Evolutionary conservation across 2,329 filamentous ascomycete genomes (phyloP).

Genomic region (Leptodontidium sp.): DNA sequence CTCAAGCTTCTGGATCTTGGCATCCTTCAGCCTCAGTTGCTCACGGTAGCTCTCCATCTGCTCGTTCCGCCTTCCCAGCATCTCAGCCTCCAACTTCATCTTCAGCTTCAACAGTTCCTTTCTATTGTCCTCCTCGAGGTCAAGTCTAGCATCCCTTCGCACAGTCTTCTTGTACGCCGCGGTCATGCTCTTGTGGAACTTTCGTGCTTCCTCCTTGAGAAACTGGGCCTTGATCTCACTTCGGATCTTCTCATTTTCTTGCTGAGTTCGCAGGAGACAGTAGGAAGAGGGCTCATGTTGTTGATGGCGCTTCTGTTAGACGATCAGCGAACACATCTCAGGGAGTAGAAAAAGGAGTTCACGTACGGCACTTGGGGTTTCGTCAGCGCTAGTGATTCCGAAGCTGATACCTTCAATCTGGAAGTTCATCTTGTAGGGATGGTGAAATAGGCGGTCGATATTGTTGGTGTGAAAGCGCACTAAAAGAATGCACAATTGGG

Average conservation of each 20-base stretch:
- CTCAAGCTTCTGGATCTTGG: neutral
- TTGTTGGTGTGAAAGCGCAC: no score
- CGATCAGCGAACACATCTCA: neutral
- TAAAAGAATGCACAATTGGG: no score
- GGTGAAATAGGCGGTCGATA: neutral
- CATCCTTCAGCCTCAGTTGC: slow-evolving; percentile 8
- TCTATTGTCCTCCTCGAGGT: slow-evolving; percentile 14
- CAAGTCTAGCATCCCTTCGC: slow-evolving; percentile 8
- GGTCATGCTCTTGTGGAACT: slow-evolving; percentile 2
- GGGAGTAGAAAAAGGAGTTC: neutral
- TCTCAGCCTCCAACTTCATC: slow-evolving; percentile 12
- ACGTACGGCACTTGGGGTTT: slow-evolving; percentile 12
- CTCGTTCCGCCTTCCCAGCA: slow-evolving; percentile 3
- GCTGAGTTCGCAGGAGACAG: neutral
- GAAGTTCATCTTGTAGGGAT: neutral
- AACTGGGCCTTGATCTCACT: slow-evolving; percentile 7
- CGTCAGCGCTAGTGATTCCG: neutral
- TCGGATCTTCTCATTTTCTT: slow-evolving; percentile 8
- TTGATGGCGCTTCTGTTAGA: neutral
- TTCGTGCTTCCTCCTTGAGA: neutral
- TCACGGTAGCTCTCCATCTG: neutral
- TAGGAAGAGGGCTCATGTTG: slow-evolving; percentile 2
- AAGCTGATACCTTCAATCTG: slow-evolving; percentile 1
- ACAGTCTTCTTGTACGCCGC: slow-evolving; percentile 9
- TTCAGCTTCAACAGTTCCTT: neutral